Conservation (phyloP, 345 rosid species). For the Citrus australasica region DNA sequence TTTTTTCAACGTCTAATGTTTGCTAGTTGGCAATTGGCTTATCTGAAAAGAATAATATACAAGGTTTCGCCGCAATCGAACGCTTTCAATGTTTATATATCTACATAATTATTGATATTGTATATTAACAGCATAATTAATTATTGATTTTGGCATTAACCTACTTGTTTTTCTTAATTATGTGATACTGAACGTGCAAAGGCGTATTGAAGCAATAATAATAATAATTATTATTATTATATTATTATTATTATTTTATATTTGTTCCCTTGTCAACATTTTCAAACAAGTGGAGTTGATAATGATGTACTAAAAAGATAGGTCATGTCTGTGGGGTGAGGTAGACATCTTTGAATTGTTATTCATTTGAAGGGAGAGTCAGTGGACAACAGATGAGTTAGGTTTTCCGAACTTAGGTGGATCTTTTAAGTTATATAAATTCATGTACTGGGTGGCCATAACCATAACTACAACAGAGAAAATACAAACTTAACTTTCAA, state of each 20-base stretch:
- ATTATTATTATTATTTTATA: neutral
- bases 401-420: neutral
- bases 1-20: neutral
- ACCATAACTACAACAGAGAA: conserved; percentile 1
- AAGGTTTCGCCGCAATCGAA: neutral
- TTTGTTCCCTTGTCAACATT: neutral
- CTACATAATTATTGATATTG: neutral
- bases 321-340: neutral
- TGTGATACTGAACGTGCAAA: conserved; percentile 9
- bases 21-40: neutral
- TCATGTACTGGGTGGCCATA: neutral
- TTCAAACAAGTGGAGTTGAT: neutral
- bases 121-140: neutral
- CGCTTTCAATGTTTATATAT: neutral
- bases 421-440: neutral
- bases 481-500: neutral
- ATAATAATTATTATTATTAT: neutral
- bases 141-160: neutral
- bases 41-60: neutral
- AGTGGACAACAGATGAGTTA: neutral
- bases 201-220: neutral
- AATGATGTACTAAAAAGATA: neutral
- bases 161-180: conserved; percentile 13
- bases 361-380: neutral
- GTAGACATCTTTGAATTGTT: neutral